Evolutionary conservation across 1,139 yeast genomes (phyloP).

Genomic region (Scheffersomyces illinoinensis): DNA sequence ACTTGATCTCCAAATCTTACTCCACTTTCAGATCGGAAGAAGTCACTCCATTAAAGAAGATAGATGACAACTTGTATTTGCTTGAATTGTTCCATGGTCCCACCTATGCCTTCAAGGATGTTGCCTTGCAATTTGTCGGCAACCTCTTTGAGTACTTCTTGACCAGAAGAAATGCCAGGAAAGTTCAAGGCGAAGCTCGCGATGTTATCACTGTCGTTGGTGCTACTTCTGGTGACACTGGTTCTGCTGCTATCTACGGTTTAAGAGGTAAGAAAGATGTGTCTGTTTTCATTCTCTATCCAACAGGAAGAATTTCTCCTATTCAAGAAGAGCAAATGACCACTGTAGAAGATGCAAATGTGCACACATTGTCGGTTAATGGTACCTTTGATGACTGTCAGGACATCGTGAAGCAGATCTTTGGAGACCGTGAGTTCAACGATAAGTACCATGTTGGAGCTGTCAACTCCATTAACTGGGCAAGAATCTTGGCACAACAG

Average conservation of each 20-base stretch:
- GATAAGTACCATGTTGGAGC: slow-evolving; percentile 93
- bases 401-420: slow-evolving; percentile 89
- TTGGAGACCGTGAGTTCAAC: slow-evolving; percentile 87
- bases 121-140: slow-evolving; percentile 96
- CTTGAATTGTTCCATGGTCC: slow-evolving; percentile 98
- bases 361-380: slow-evolving; percentile 89
- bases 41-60: slow-evolving; percentile 77
- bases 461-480: slow-evolving; percentile 98
- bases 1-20: slow-evolving; percentile 69
- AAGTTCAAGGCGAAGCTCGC: slow-evolving; percentile 58
- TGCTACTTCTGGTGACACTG: slow-evolving; percentile 99
- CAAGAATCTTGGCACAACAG: slow-evolving; percentile 95
- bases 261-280: slow-evolving; percentile 95
- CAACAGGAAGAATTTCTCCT: slow-evolving; percentile 96
- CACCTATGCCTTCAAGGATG: slow-evolving; percentile 97
- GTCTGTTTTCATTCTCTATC: slow-evolving; percentile 91
- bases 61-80: slow-evolving; percentile 63
- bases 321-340: slow-evolving; percentile 99
- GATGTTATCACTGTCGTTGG: slow-evolving; percentile 94
- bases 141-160: slow-evolving; percentile 91
- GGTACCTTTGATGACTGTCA: slow-evolving; percentile 99
- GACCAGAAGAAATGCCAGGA: slow-evolving; percentile 68
- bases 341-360: slow-evolving; percentile 90
- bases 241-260: slow-evolving; percentile 98
- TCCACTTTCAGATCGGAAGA: slow-evolving; percentile 85